These are phyloP conservation scores for Bipolaris sorokiniana DNA, from an alignment of 2,329 filamentous ascomycete genomes.

Conservation along the genomic window DNA sequence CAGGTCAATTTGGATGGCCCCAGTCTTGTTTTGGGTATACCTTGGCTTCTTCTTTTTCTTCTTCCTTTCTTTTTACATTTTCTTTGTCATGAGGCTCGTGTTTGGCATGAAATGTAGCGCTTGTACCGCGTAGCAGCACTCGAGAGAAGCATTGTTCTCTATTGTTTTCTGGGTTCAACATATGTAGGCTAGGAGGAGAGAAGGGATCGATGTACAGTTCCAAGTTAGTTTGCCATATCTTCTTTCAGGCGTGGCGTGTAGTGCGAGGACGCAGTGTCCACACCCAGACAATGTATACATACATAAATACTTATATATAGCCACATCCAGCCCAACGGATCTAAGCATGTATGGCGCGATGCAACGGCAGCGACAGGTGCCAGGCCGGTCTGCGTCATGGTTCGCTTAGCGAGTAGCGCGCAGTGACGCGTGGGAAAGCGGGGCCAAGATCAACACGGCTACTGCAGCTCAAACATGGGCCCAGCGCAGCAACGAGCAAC, in stretches of 20 bases:
- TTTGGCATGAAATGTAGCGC: background rate
- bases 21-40: slow-evolving; percentile 17
- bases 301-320: background rate
- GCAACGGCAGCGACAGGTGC: background rate
- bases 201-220: no score
- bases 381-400: slow-evolving; percentile 22
- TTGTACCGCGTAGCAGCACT: background rate
- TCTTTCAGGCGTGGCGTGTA: background rate
- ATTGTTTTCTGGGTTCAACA: background rate
- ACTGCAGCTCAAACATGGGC: slow-evolving; percentile 27
- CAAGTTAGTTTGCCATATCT: no score
- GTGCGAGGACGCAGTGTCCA: background rate
- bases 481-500: slow-evolving; percentile 30
- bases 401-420: slow-evolving; percentile 23
- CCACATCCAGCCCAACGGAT: no score
- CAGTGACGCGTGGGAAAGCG: slow-evolving; percentile 20
- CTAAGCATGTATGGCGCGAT: no score
- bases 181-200: no score
- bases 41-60: slow-evolving; percentile 3
- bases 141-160: background rate
- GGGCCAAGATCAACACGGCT: slow-evolving; percentile 24
- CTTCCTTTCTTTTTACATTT: background rate
- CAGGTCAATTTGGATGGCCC: background rate
- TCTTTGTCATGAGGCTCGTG: background rate
- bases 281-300: background rate